phyloP scores from a whole-genome alignment of 202 grass and related monocot genomes.

The Hordeum pubiflorum region DNA sequence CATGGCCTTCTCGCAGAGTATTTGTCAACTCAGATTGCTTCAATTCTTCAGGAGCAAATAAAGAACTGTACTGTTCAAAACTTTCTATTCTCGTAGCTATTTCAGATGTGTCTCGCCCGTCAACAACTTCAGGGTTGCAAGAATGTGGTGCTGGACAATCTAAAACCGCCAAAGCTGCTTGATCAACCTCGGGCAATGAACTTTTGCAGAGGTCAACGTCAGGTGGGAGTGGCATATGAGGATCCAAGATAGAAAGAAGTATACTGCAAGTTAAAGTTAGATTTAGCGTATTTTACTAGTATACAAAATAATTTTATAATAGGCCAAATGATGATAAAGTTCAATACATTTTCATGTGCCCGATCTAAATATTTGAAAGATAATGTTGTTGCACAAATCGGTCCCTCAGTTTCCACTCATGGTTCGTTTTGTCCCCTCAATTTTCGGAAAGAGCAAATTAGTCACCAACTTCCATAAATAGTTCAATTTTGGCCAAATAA shows the following conservation, averaged over 20 bases:
- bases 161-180: slow-evolving; percentile 41
- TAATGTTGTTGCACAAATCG: neutral
- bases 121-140: slow-evolving; percentile 49
- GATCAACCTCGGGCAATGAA: slow-evolving; percentile 45
- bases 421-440: neutral
- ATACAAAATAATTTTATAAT: neutral
- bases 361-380: slow-evolving; percentile 8
- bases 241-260: slow-evolving; percentile 83
- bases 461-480: neutral
- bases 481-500: neutral
- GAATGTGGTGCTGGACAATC: slow-evolving; percentile 22
- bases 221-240: slow-evolving; percentile 71
- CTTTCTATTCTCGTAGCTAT: slow-evolving; percentile 16
- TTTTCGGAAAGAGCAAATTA: neutral
- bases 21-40: slow-evolving; percentile 55
- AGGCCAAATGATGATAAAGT: neutral
- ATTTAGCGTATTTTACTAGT: slow-evolving; percentile 25
- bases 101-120: slow-evolving; percentile 45
- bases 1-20: slow-evolving; percentile 33
- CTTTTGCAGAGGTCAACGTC: slow-evolving; percentile 70
- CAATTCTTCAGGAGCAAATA: slow-evolving; percentile 77
- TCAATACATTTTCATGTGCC: neutral
- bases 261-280: slow-evolving; percentile 49
- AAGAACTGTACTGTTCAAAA: slow-evolving; percentile 36
- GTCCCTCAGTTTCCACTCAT: neutral